These are phyloP conservation scores for Blakeslea trispora DNA, from an alignment of 371 early-diverging fungal species.

Conservation along the genomic window DNA sequence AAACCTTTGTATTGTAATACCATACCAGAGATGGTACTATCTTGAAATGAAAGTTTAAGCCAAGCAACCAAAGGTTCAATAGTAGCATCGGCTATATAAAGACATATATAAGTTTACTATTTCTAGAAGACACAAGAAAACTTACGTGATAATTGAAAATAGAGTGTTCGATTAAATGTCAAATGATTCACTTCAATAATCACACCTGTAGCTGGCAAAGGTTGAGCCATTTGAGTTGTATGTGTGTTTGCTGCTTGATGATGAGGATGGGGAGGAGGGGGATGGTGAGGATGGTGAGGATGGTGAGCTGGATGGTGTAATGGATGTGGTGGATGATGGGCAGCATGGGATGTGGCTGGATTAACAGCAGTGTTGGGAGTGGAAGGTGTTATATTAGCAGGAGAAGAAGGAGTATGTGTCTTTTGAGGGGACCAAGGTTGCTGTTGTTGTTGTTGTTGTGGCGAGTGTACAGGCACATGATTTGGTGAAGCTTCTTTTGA, in stretches of 20 bases:
- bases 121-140: neutral
- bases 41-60: conserved; percentile 47
- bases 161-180: conserved; percentile 41
- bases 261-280: neutral
- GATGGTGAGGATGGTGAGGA: neutral
- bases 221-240: conserved; percentile 1
- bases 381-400: too few species aligned
- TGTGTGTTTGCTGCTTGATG: neutral
- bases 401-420: neutral
- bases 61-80: conserved; percentile 55
- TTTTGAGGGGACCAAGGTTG: neutral
- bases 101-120: too few species aligned
- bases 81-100: conserved; percentile 47
- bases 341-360: neutral
- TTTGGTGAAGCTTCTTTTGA: neutral
- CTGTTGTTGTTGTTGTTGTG: neutral
- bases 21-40: conserved; percentile 51
- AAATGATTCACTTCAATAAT: conserved; percentile 52
- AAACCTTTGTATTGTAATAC: conserved; percentile 39
- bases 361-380: neutral
- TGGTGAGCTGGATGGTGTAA: neutral
- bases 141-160: conserved; percentile 51
- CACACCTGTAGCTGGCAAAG: conserved; percentile 33
- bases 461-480: neutral
- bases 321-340: neutral